Evolutionary conservation across 192 early-diverging fungal species (phyloP).

Genomic region (Backusella tarrabulga): DNA sequence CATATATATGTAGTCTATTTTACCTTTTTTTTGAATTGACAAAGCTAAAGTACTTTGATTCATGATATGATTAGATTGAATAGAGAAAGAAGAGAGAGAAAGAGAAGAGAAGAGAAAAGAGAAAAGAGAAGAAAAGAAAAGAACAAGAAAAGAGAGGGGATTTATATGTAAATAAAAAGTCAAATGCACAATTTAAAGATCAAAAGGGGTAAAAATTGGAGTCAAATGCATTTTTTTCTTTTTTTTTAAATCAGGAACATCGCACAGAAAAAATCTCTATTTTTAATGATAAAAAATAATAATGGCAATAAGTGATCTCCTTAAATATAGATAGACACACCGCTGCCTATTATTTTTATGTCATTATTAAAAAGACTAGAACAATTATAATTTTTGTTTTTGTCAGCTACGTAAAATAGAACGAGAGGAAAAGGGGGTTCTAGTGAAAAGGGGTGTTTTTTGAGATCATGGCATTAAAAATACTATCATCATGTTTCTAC

Average conservation of each 20-base stretch:
- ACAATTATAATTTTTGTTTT: not conserved
- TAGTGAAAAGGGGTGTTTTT: not conserved
- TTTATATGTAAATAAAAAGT: not conserved
- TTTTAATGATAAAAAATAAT: not conserved
- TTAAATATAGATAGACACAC: not conserved
- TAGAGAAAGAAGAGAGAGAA: not conserved
- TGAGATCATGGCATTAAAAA: not conserved
- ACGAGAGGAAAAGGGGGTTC: not conserved
- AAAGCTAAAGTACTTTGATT: not conserved
- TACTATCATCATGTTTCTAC: not conserved
- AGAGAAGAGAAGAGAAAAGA: not conserved
- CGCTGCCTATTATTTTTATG: not conserved
- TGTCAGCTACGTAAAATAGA: not conserved
- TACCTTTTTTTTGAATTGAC: constrained; percentile 5
- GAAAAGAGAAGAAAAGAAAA: not conserved
- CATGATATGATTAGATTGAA: not conserved
- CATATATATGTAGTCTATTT: not conserved
- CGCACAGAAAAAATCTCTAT: not conserved
- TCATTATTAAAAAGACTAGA: not conserved
- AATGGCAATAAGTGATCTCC: not conserved
- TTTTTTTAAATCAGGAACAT: not conserved
- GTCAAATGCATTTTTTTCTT: not conserved
- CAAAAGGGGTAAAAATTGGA: constrained; percentile 6
- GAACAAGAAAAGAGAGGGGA: not conserved
- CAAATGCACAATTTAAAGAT: constrained; percentile 1